Conservation (phyloP, 148 eudicot genomes). For the Camellia granthamiana region DNA sequence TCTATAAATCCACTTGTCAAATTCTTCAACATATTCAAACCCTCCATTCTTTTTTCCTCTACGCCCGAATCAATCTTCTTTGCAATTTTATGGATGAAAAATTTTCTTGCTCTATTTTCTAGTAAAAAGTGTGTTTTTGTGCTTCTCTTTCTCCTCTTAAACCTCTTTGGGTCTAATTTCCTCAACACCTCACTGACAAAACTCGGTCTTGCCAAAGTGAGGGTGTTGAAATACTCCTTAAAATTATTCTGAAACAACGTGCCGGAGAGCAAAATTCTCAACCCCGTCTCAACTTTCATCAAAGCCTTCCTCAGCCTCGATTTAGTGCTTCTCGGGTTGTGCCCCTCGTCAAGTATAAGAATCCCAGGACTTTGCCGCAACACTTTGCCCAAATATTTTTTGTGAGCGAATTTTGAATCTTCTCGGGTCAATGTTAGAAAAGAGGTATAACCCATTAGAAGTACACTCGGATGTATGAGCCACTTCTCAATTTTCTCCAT, state of each 20-base stretch:
- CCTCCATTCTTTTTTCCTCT: conserved; percentile 54
- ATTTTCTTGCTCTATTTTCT: conserved; percentile 86
- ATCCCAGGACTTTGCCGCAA: conserved; percentile 85
- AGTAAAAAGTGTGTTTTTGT: conserved; percentile 51
- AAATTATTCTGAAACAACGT: conserved; percentile 94
- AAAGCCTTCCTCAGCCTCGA: conserved; percentile 81
- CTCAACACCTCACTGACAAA: conserved; percentile 74
- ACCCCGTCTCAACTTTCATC: conserved; percentile 79
- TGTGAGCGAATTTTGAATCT: conserved; percentile 75
- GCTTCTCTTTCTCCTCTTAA: conserved; percentile 58
- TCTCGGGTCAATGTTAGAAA: conserved; percentile 80
- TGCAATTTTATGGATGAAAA: conserved; percentile 74
- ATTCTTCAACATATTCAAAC: conserved; percentile 69
- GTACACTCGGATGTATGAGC: conserved; percentile 94
- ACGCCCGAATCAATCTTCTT: conserved; percentile 60
- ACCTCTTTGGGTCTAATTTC: conserved; percentile 68
- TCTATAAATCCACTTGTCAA: conserved; percentile 79
- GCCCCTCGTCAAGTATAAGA: conserved; percentile 89
- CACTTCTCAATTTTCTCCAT: conserved; percentile 85
- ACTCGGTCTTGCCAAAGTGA: conserved; percentile 77
- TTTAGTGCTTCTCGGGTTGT: conserved; percentile 92
- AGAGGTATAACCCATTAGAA: conserved; percentile 96
- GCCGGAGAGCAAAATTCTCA: conserved; percentile 78
- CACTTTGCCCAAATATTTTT: conserved; percentile 79
- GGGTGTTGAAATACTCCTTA: conserved; percentile 94